Conservation (phyloP, 2,329 filamentous ascomycete genomes). For the Kalmusia sp. region DNA sequence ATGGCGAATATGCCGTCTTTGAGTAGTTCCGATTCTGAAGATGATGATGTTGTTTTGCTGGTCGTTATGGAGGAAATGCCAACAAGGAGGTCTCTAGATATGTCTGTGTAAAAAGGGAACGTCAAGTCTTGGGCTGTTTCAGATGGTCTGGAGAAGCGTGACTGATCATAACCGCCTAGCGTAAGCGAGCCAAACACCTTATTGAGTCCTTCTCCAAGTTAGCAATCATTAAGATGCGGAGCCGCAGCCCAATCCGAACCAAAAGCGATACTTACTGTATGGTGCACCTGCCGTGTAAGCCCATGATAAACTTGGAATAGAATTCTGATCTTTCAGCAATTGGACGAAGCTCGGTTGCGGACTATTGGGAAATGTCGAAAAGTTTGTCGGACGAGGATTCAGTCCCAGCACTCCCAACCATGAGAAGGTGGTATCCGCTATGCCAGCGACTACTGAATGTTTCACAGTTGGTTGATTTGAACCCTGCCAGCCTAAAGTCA, state of each 20-base stretch:
- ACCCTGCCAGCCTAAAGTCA: slow-evolving; percentile 31
- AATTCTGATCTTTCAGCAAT: slow-evolving; percentile 23
- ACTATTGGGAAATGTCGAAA: slow-evolving; percentile 37
- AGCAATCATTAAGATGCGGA: slow-evolving; percentile 25
- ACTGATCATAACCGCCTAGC: slow-evolving; percentile 49
- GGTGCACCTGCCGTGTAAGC: slow-evolving; percentile 47
- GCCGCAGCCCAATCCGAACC: no score
- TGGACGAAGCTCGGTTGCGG: slow-evolving; percentile 36
- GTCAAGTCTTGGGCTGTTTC: slow-evolving; percentile 20
- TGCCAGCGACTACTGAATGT: slow-evolving; percentile 46
- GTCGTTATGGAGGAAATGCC: slow-evolving; percentile 23
- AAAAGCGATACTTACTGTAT: slow-evolving; percentile 19
- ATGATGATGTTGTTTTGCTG: slow-evolving; percentile 35
- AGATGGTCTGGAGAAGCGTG: slow-evolving; percentile 35
- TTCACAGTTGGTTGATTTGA: slow-evolving; percentile 26
- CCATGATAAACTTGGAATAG: slow-evolving; percentile 43
- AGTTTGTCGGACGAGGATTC: slow-evolving; percentile 40
- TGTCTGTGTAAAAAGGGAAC: slow-evolving; percentile 25
- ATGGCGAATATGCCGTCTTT: slow-evolving; percentile 49
- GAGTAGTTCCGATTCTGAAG: slow-evolving; percentile 20
- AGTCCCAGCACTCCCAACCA: slow-evolving; percentile 29
- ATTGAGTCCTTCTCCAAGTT: slow-evolving; percentile 24
- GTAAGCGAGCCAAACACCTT: slow-evolving; percentile 46
- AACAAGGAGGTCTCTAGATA: slow-evolving; percentile 21
- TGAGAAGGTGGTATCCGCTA: slow-evolving; percentile 41